Evolutionary conservation across 2,329 filamentous ascomycete species (phyloP).

Genomic region (Talaromyces sp.): DNA sequence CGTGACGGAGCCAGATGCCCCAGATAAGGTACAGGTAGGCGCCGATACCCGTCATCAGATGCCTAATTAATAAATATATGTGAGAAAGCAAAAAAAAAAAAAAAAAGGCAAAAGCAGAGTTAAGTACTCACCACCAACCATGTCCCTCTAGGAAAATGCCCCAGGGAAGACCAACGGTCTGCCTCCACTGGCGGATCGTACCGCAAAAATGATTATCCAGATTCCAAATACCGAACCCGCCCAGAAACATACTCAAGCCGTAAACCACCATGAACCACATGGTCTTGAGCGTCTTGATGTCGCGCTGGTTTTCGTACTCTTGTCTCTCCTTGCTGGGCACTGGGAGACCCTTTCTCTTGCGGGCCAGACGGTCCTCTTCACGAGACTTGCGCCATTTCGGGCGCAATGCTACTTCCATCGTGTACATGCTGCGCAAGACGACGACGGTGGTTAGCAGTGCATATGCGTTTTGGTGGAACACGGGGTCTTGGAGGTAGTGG

Average conservation of each 20-base stretch:
- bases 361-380: slow-evolving; percentile 40
- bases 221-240: slow-evolving; percentile 72
- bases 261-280: slow-evolving; percentile 73
- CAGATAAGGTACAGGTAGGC: slow-evolving; percentile 81
- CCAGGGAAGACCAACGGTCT: slow-evolving; percentile 70
- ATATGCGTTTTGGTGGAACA: slow-evolving; percentile 78
- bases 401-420: slow-evolving; percentile 65
- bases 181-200: slow-evolving; percentile 59
- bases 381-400: slow-evolving; percentile 50
- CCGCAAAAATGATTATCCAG: slow-evolving; percentile 73
- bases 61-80: slow-evolving; percentile 47
- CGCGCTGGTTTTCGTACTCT: slow-evolving; percentile 49
- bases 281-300: slow-evolving; percentile 53
- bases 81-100: not conserved
- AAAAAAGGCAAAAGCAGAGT: not conserved
- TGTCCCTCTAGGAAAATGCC: slow-evolving; percentile 69
- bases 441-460: slow-evolving; percentile 65
- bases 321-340: slow-evolving; percentile 40
- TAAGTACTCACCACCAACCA: slow-evolving; percentile 59
- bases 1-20: slow-evolving; percentile 76
- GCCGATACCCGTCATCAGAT: slow-evolving; percentile 74
- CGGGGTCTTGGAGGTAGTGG: slow-evolving; percentile 73
- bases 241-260: slow-evolving; percentile 66
- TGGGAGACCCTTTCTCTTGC: slow-evolving; percentile 29
- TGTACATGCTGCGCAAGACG: slow-evolving; percentile 67